Percentiles rank a stretch among this genome's conserved stretches.
Evolutionary conservation across 192 early-diverging fungal genomes (phyloP).

Genomic region (Linnemannia schmuckeri): DNA sequence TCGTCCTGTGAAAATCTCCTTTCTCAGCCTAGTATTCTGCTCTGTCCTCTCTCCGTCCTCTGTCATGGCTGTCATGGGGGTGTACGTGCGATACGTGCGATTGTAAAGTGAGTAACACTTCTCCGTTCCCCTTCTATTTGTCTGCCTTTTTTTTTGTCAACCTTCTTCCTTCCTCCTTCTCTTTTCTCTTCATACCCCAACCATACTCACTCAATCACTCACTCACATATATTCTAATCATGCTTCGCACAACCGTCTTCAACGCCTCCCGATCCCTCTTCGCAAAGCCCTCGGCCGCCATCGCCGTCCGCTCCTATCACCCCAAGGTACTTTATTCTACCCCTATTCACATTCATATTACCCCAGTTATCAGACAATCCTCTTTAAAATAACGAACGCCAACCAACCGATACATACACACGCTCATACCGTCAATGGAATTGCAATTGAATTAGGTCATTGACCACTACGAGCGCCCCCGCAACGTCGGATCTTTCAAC

Average conservation of each 20-base stretch:
- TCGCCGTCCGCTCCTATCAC: conserved; percentile 52
- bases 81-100: not conserved
- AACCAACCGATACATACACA: not conserved
- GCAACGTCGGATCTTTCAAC: conserved; percentile 95
- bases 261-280: conserved; percentile 41
- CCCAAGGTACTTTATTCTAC: conserved; percentile 30
- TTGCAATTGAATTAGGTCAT: conserved; percentile 79
- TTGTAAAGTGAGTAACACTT: not conserved
- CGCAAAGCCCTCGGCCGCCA: conserved; percentile 35
- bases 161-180: not conserved
- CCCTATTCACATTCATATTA: not conserved
- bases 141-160: not conserved
- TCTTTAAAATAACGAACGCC: not conserved
- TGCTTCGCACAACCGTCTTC: conserved; percentile 45
- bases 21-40: not conserved
- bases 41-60: not conserved
- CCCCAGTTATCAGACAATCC: not conserved
- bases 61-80: not conserved
- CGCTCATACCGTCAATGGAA: not conserved
- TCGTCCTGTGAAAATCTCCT: not conserved
- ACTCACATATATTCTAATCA: conserved; percentile 9
- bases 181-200: not conserved
- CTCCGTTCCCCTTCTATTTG: not conserved
- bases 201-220: not conserved
- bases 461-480: conserved; percentile 97